phyloP scores from a whole-genome alignment of 1,284 basidiomycete species.

The Psilocybe mexicana region DNA sequence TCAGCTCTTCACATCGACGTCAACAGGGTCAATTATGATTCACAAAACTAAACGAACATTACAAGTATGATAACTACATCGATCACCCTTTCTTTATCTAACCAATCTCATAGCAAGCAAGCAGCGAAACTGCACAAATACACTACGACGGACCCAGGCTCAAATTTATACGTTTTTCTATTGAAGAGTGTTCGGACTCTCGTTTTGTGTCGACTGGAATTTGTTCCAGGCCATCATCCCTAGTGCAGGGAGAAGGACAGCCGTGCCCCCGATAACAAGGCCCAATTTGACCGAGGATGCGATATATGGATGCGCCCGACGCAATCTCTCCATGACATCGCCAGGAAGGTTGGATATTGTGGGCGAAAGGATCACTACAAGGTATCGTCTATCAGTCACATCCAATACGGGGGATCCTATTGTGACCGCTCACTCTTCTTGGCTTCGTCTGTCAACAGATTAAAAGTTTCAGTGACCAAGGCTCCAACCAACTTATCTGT shows the following conservation, averaged over 20 bases:
- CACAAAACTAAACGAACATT: no score
- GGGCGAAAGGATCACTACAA: not conserved
- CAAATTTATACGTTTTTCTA: not conserved
- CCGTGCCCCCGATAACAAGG: constrained; percentile 25
- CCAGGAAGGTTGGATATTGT: constrained; percentile 13
- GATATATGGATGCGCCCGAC: constrained; percentile 24
- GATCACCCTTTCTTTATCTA: no score
- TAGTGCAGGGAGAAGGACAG: constrained; percentile 23
- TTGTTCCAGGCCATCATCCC: constrained; percentile 23
- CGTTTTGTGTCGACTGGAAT: constrained; percentile 4
- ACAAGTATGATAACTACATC: no score
- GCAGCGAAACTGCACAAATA: no score
- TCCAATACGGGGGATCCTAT: no score
- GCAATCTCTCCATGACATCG: constrained; percentile 18
- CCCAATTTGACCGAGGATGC: constrained; percentile 23
- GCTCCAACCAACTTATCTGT: not conserved
- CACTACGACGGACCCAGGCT: no score
- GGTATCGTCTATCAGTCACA: not conserved
- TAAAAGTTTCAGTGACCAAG: not conserved
- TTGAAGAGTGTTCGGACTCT: not conserved
- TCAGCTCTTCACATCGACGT: not conserved
- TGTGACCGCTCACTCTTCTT: constrained; percentile 18
- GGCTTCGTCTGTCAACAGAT: constrained; percentile 18
- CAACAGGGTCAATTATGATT: no score
- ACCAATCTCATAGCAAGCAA: no score